A percentile compares a stretch with the other conserved stretches of the same genome.
phyloP scores from a whole-genome alignment of 441 rosid species.

The Adansonia grandidieri region DNA sequence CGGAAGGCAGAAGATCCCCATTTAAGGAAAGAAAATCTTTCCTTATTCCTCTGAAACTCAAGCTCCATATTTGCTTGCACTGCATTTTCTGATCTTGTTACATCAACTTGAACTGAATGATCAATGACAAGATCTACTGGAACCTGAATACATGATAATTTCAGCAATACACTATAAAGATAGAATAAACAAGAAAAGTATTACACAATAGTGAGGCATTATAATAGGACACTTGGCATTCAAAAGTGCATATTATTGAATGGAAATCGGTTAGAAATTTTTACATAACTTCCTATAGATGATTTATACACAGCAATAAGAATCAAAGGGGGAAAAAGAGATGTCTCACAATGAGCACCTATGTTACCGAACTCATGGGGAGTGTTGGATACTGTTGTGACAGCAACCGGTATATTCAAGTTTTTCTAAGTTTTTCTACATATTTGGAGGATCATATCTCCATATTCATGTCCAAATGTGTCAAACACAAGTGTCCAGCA shows the following conservation, averaged over 20 bases:
- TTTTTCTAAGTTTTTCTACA: neutral
- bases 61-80: conserved; percentile 76
- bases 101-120: too few relatives aligned
- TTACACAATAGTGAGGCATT: neutral
- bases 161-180: conserved; percentile 10
- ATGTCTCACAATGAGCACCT: neutral
- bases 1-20: conserved; percentile 94
- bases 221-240: neutral
- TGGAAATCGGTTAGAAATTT: neutral
- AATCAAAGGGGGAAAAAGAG: neutral
- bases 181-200: neutral
- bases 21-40: conserved; percentile 95
- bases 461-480: neutral
- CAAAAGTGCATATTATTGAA: neutral
- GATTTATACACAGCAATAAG: neutral
- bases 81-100: too few relatives aligned
- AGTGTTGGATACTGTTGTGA: neutral
- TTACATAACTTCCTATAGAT: neutral
- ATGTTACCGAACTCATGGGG: neutral
- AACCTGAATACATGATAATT: conserved; percentile 58
- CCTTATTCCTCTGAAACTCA: conserved; percentile 96
- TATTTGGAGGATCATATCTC: neutral
- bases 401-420: neutral
- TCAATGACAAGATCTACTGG: conserved; percentile 58
- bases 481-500: neutral